Percentiles rank a stretch among this genome's conserved stretches.
phyloP scores from a whole-genome alignment of 495 filamentous ascomycete genomes.

The Neohortaea acidophila region DNA sequence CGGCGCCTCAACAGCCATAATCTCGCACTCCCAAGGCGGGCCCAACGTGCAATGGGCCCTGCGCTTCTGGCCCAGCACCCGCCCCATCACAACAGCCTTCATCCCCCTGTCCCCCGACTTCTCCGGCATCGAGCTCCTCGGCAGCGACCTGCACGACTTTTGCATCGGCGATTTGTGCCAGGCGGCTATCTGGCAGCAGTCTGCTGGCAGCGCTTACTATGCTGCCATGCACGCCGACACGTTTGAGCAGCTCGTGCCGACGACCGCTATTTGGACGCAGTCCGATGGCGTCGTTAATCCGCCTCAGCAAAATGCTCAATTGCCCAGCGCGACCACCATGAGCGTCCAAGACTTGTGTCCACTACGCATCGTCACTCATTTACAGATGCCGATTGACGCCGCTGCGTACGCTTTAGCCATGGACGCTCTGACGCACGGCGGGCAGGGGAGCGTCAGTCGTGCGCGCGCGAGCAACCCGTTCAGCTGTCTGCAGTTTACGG shows the following conservation, averaged over 20 bases:
- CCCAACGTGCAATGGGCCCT: constrained; percentile 35
- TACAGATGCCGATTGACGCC: constrained; percentile 30
- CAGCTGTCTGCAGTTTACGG: constrained; percentile 5
- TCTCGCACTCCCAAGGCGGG: constrained; percentile 36
- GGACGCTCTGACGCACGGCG: constrained; percentile 30
- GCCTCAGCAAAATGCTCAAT: constrained; percentile 27
- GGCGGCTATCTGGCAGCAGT: constrained; percentile 31
- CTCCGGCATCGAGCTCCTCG: constrained; percentile 27
- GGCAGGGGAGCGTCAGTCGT: constrained; percentile 10
- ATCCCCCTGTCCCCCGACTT: constrained; percentile 33
- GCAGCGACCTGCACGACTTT: constrained; percentile 20
- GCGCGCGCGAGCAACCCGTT: neutral
- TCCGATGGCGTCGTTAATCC: constrained; percentile 34
- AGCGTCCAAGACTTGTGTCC: constrained; percentile 30
- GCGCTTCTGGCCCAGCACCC: constrained; percentile 36
- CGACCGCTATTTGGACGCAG: constrained; percentile 31
- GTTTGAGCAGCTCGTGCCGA: constrained; percentile 35
- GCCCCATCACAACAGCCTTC: constrained; percentile 24
- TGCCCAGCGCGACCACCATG: constrained; percentile 24
- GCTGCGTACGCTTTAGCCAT: constrained; percentile 30
- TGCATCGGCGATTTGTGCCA: constrained; percentile 19
- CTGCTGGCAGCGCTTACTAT: constrained; percentile 27
- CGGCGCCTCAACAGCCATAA: constrained; percentile 12
- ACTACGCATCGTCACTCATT: constrained; percentile 26
- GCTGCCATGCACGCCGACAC: constrained; percentile 22